Conservation (phyloP, 2,329 filamentous ascomycete genomes). For the Claviceps sp. region DNA sequence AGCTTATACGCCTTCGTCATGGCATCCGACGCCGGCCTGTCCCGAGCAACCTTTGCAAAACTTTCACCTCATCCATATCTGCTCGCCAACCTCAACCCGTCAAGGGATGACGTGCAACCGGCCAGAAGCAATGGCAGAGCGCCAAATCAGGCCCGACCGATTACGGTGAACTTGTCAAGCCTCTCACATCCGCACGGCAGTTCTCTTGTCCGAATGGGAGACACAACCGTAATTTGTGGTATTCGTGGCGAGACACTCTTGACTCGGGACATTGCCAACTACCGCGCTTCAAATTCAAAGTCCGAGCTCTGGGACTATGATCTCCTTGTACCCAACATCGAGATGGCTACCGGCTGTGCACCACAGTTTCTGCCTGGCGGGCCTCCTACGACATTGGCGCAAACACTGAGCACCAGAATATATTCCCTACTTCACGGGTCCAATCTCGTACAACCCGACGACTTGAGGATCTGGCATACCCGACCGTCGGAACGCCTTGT, state of each 20-base stretch:
- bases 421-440: conserved; percentile 63
- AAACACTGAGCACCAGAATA: conserved; percentile 71
- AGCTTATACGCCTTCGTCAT: conserved; percentile 7
- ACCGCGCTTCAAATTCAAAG: conserved; percentile 30
- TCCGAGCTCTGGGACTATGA: conserved; percentile 47
- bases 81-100: conserved; percentile 68
- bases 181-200: conserved; percentile 84
- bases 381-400: conserved; percentile 65
- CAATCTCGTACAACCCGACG: conserved; percentile 48
- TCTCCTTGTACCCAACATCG: conserved; percentile 84
- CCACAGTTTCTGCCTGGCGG: conserved; percentile 75
- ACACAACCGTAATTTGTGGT: conserved; percentile 90
- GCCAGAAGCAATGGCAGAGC: conserved; percentile 71
- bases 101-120: conserved; percentile 31
- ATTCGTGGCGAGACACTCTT: conserved; percentile 75
- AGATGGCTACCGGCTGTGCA: conserved; percentile 80
- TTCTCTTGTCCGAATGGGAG: conserved; percentile 73
- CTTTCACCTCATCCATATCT: conserved; percentile 83
- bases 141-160: conserved; percentile 53
- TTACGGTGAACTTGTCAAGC: conserved; percentile 70
- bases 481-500: conserved; percentile 33
- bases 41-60: conserved; percentile 67
- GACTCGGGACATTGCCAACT: conserved; percentile 59
- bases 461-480: conserved; percentile 61
- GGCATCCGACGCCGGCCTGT: conserved; percentile 26